Evolutionary conservation across 257 asterid species (phyloP).

Genomic region (Jasminum sambac): DNA sequence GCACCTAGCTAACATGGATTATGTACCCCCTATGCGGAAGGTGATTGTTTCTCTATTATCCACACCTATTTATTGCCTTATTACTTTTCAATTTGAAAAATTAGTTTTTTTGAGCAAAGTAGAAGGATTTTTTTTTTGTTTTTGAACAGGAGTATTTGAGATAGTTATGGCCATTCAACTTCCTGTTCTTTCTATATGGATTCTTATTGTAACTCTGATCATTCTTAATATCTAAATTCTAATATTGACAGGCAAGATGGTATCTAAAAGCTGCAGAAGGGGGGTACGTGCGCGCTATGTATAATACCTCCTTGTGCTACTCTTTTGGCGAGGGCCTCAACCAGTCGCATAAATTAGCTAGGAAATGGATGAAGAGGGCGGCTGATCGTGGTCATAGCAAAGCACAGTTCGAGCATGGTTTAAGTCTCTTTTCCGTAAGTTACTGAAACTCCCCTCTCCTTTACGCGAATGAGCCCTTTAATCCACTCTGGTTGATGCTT

Average conservation of each 20-base stretch:
- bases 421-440: slow-evolving; percentile 78
- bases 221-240: slow-evolving; percentile 17
- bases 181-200: not conserved
- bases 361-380: slow-evolving; percentile 95
- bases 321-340: slow-evolving; percentile 72
- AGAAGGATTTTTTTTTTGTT: no score
- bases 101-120: no score
- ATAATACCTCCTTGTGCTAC: slow-evolving; percentile 78
- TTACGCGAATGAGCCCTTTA: not conserved
- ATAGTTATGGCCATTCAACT: not conserved
- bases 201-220: not conserved
- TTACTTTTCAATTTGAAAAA: no score
- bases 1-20: no score
- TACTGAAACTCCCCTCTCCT: not conserved
- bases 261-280: slow-evolving; percentile 87
- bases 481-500: not conserved
- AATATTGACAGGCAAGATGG: slow-evolving; percentile 67
- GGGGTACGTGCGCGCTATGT: slow-evolving; percentile 94
- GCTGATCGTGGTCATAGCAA: slow-evolving; percentile 92
- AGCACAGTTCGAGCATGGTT: slow-evolving; percentile 89
- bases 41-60: no score
- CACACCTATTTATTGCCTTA: no score
- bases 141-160: no score
- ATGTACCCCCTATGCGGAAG: no score
- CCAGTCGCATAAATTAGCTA: slow-evolving; percentile 62